phyloP scores from a whole-genome alignment of 352 stramenopile species.

The Pythium guiyangense region DNA sequence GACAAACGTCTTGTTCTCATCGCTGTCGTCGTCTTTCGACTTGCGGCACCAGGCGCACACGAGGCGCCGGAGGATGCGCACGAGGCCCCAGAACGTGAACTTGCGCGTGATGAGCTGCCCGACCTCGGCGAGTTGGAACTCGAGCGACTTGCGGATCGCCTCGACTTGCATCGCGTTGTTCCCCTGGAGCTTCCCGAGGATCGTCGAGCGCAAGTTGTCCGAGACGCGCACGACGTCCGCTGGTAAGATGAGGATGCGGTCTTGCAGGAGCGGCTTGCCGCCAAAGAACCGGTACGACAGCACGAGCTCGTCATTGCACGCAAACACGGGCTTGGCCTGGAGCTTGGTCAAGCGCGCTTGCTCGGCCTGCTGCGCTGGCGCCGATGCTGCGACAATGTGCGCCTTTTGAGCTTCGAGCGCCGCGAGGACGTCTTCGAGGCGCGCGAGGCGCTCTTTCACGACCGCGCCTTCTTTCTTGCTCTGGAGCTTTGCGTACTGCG shows the following conservation, averaged over 20 bases:
- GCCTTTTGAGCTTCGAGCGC: background rate
- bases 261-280: constrained; percentile 16
- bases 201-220: constrained; percentile 37
- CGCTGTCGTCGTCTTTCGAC: constrained; percentile 18
- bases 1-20: constrained; percentile 28
- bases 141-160: constrained; percentile 21
- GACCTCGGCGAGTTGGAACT: constrained; percentile 32
- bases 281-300: constrained; percentile 32
- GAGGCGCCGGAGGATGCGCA: constrained; percentile 24
- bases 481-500: constrained; percentile 4
- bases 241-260: constrained; percentile 39
- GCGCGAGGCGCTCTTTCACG: constrained; percentile 15
- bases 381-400: background rate
- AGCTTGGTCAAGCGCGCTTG: background rate
- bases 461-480: constrained; percentile 15
- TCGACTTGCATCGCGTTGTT: constrained; percentile 35
- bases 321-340: constrained; percentile 5
- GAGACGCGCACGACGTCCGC: constrained; percentile 40
- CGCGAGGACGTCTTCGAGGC: constrained; percentile 9
- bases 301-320: constrained; percentile 16
- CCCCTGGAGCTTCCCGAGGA: constrained; percentile 42
- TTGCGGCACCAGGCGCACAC: constrained; percentile 7
- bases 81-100: constrained; percentile 17
- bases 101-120: constrained; percentile 25
- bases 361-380: background rate